Base-by-base conservation (phyloP, 768 basidiomycete species). In the Pisolithus microcarpus region DNA sequence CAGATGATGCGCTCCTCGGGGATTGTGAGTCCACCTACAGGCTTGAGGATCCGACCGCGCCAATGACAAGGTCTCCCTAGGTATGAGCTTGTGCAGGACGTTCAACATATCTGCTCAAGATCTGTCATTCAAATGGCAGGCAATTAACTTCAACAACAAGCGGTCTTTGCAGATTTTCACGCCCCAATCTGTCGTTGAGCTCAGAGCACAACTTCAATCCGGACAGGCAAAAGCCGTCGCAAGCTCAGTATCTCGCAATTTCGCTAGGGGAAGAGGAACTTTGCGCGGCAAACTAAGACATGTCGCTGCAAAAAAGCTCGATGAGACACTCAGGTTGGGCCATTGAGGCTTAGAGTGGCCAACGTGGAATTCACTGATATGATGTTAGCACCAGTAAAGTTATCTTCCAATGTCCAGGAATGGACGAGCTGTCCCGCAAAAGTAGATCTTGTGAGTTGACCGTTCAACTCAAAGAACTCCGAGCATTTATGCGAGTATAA, bases 41-140 rank as follows among this genome's bases (percentile, higher is more conserved):
- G 44, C 46, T 40, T 11, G 10, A 36, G 24, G 15, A 19, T 19
- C n/a, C 15, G 16, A 36, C 30, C 13, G 26, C 46, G 21, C 11
- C 45, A 26, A 52, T 48, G 36, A 62, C 60, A 51, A 23, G 47
- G 51, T 58, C 52, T 23, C 7, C 43, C 19, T 59, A 89, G 87
- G 85, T 56, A 72, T 76, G 30, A 72, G 73, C 23, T 72, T 89
- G 53, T 90, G 87, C 62, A 71, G 76, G 61, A 77, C 77, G 56
- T 85, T 81, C 68, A 75, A 77, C 51, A 34, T 84, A 37, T 56
- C 69, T 28, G 73, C 81, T 19, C 73, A 79, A 21, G 62, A 70
- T 44, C 72, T 90, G 18, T 73, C 72, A 38, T 89, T 72, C 66
- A 89, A 87, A 63, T 81, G 83, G 74, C 84, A 90, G 61, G 84